A percentile compares a stretch with the other conserved stretches of the same genome.
Conservation (phyloP, 2,329 filamentous ascomycete species). For the Zymoseptoria tritici region DNA sequence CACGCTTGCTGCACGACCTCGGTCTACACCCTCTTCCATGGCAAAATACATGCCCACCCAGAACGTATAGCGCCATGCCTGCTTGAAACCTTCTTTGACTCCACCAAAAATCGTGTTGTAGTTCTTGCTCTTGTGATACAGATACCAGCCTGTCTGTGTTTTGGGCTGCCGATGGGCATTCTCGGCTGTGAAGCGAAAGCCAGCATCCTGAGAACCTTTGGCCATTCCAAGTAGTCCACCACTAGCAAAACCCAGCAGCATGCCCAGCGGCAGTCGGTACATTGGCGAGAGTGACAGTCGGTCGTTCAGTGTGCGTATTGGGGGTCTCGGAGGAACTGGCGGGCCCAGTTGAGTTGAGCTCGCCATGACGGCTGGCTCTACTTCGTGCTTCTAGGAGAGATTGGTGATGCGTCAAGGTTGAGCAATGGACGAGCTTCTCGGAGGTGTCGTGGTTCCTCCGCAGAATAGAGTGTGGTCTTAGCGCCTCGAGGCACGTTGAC, state of each 20-base stretch:
- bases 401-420: background rate
- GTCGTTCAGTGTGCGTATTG: slow-evolving; percentile 12
- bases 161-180: slow-evolving; percentile 89
- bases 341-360: background rate
- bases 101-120: slow-evolving; percentile 76
- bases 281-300: slow-evolving; percentile 29
- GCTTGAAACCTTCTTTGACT: slow-evolving; percentile 67
- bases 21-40: slow-evolving; percentile 79
- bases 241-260: slow-evolving; percentile 17
- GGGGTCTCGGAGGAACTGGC: background rate
- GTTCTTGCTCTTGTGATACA: slow-evolving; percentile 98
- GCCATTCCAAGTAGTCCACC: slow-evolving; percentile 28
- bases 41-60: slow-evolving; percentile 72
- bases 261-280: slow-evolving; percentile 26
- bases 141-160: slow-evolving; percentile 80
- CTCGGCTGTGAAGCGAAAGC: slow-evolving; percentile 84
- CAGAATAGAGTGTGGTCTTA: slow-evolving; percentile 1
- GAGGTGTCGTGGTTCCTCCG: background rate
- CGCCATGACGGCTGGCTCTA: background rate
- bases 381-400: background rate
- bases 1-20: slow-evolving; percentile 57
- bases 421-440: background rate
- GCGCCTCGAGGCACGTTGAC: background rate
- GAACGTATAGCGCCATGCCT: slow-evolving; percentile 61
- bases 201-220: slow-evolving; percentile 32